phyloP scores from a whole-genome alignment of 441 rosid genomes.

The Breynia disticha region DNA sequence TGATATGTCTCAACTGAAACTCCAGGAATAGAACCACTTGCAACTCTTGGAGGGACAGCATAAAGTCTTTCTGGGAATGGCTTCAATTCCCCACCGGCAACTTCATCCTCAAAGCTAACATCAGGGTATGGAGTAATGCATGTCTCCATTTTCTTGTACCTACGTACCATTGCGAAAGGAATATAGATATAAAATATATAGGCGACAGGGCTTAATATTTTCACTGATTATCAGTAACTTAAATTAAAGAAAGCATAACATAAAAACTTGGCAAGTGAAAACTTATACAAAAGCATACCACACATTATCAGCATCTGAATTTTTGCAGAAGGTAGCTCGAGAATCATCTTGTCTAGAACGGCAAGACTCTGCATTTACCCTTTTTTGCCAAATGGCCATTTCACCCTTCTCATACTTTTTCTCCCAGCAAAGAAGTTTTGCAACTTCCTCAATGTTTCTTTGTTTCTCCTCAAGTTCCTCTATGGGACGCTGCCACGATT shows the following conservation, averaged over 20 bases:
- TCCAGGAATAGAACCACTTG: slow-evolving; percentile 60
- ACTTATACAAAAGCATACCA: slow-evolving; percentile 36
- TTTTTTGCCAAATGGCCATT: slow-evolving; percentile 73
- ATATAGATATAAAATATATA: slow-evolving; percentile 11
- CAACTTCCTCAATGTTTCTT: slow-evolving; percentile 60
- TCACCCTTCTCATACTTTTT: slow-evolving; percentile 82
- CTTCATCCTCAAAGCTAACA: slow-evolving; percentile 44
- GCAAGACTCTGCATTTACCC: slow-evolving; percentile 50
- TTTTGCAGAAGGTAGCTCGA: slow-evolving; percentile 54
- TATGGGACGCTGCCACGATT: slow-evolving; percentile 73
- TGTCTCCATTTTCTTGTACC: slow-evolving; percentile 69
- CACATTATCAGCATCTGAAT: slow-evolving; percentile 63
- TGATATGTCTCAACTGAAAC: slow-evolving; percentile 53
- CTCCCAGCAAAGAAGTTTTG: slow-evolving; percentile 84
- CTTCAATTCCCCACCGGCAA: slow-evolving; percentile 57
- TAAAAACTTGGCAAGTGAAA: too few species aligned
- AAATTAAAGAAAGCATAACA: too few species aligned
- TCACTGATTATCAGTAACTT: neutral
- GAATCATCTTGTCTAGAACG: slow-evolving; percentile 48
- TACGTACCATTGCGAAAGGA: slow-evolving; percentile 16
- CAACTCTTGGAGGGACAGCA: slow-evolving; percentile 64
- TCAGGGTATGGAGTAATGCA: slow-evolving; percentile 75
- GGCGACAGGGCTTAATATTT: neutral
- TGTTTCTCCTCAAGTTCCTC: slow-evolving; percentile 74
- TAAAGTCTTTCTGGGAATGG: slow-evolving; percentile 77